Evolutionary conservation across 2,329 filamentous ascomycete species (phyloP).

Genomic region (Penicillium hesseltinei): DNA sequence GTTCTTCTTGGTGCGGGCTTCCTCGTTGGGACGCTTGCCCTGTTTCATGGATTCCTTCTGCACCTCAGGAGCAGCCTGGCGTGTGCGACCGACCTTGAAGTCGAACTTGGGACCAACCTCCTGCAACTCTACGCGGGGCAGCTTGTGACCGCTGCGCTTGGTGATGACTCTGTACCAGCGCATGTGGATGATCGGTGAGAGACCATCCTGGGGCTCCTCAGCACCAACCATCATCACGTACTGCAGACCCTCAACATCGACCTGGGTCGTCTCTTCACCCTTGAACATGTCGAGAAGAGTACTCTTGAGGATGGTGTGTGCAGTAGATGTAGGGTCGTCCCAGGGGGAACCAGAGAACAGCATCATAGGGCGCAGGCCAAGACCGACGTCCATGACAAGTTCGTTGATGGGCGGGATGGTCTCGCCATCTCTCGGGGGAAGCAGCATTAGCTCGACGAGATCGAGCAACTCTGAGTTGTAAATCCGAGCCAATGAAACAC

Average conservation of each 20-base stretch:
- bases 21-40: slow-evolving; percentile 61
- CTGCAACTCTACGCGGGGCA: slow-evolving; percentile 88
- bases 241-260: slow-evolving; percentile 93
- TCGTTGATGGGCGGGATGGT: slow-evolving; percentile 45
- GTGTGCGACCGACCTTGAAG: slow-evolving; percentile 77
- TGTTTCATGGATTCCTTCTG: slow-evolving; percentile 90
- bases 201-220: slow-evolving; percentile 56
- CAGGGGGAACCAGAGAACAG: slow-evolving; percentile 87
- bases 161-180: slow-evolving; percentile 85
- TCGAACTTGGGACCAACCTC: slow-evolving; percentile 95
- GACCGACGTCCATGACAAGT: slow-evolving; percentile 62
- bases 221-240: slow-evolving; percentile 82
- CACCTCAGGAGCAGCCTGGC: slow-evolving; percentile 56
- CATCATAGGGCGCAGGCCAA: slow-evolving; percentile 85
- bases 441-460: slow-evolving; percentile 87
- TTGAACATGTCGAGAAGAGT: slow-evolving; percentile 89
- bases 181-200: slow-evolving; percentile 55
- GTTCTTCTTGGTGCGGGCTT: slow-evolving; percentile 84
- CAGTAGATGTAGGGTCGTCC: slow-evolving; percentile 73
- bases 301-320: slow-evolving; percentile 82
- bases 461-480: slow-evolving; percentile 88
- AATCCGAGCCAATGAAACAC: slow-evolving; percentile 75
- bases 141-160: slow-evolving; percentile 77
- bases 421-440: slow-evolving; percentile 61
- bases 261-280: slow-evolving; percentile 72